These are phyloP conservation scores for Arbutus unedo DNA, from an alignment of 148 eudicot species.

Conservation along the genomic window DNA sequence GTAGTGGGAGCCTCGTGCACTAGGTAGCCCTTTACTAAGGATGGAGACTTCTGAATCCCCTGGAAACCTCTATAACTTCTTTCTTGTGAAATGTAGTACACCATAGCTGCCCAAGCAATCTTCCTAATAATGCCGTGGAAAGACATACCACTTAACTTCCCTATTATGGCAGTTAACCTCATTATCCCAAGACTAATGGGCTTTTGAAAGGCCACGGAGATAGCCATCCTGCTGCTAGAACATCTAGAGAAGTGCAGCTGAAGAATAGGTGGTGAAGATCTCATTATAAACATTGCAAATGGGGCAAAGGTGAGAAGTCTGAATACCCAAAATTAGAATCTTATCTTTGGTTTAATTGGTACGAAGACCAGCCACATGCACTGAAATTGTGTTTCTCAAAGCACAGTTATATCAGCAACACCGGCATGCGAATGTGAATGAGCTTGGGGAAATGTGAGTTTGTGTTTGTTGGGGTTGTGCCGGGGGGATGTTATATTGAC, in stretches of 20 bases:
- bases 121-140: no score
- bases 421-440: background rate
- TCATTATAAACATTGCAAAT: background rate
- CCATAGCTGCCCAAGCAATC: no score
- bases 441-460: background rate
- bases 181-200: background rate
- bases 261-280: background rate
- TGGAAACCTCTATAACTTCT: no score
- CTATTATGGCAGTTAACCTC: background rate
- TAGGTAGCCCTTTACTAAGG: background rate
- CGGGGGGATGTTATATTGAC: no score
- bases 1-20: no score
- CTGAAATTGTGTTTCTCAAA: background rate
- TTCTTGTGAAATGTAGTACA: no score
- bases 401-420: background rate
- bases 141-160: background rate
- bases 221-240: background rate
- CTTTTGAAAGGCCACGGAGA: background rate
- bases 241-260: background rate
- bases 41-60: background rate
- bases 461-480: background rate
- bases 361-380: background rate
- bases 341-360: background rate
- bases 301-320: background rate
- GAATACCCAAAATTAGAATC: background rate